These are phyloP conservation scores for Coemansia sp. DNA, from an alignment of 192 early-diverging fungal genomes.

Conservation along the genomic window DNA sequence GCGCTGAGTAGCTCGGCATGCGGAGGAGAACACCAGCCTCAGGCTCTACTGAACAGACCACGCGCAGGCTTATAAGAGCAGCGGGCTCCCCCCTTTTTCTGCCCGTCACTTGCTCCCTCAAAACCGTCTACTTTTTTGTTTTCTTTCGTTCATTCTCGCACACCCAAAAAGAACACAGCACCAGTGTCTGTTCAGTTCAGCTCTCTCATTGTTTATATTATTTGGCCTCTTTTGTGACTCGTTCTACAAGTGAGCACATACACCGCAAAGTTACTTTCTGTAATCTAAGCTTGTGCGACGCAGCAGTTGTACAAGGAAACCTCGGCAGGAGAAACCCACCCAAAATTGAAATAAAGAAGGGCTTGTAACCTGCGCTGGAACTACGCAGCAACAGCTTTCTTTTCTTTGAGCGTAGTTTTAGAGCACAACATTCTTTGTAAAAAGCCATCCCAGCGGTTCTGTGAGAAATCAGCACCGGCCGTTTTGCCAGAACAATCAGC, in stretches of 20 bases:
- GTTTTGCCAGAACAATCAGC: slow-evolving; percentile 10
- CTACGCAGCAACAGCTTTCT: neutral
- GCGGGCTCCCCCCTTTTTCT: slow-evolving; percentile 15
- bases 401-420: neutral
- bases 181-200: no score
- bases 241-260: slow-evolving; percentile 1
- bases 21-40: slow-evolving; percentile 22
- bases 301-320: neutral
- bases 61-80: slow-evolving; percentile 6
- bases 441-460: neutral
- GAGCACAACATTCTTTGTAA: neutral
- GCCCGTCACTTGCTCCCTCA: neutral
- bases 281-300: neutral
- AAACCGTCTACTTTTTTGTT: neutral
- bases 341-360: neutral
- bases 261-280: neutral
- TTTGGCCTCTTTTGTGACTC: neutral
- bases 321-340: neutral
- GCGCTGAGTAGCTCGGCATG: slow-evolving; percentile 16
- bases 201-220: neutral
- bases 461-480: slow-evolving; percentile 3
- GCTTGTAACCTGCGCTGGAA: neutral
- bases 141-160: slow-evolving; percentile 11
- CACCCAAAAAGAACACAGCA: neutral
- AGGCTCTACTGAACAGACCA: slow-evolving; percentile 19